phyloP scores from a whole-genome alignment of 257 asterid genomes.

The Solanum sitiens region DNA sequence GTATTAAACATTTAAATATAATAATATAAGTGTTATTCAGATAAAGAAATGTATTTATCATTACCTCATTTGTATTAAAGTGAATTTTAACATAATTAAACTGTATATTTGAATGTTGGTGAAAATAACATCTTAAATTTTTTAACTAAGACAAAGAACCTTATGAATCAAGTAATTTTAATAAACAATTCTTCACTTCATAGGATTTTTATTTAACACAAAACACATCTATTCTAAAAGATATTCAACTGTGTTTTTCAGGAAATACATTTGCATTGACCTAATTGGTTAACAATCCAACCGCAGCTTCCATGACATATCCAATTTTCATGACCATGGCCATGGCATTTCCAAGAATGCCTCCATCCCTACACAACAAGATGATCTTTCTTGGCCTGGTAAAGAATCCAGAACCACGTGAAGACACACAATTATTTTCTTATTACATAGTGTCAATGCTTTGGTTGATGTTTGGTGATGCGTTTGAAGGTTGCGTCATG shows the following conservation, averaged over 20 bases:
- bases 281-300: not conserved
- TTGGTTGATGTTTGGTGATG: slow-evolving; percentile 61
- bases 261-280: not conserved
- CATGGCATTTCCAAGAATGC: slow-evolving; percentile 95
- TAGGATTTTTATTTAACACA: not conserved
- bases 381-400: slow-evolving; percentile 84
- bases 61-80: too few species aligned
- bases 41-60: too few species aligned
- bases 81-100: too few species aligned
- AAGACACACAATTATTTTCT: slow-evolving; percentile 89
- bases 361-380: slow-evolving; percentile 88
- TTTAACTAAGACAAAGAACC: not conserved
- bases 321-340: slow-evolving; percentile 51
- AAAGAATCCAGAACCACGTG: slow-evolving; percentile 93
- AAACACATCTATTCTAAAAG: not conserved
- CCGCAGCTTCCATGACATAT: not conserved
- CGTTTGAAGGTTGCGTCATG: slow-evolving; percentile 70
- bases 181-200: not conserved
- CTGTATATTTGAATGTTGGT: too few species aligned
- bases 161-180: not conserved
- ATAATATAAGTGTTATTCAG: too few species aligned
- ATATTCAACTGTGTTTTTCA: not conserved
- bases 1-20: not conserved
- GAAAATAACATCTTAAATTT: too few species aligned
- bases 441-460: slow-evolving; percentile 81